Base-by-base conservation (phyloP, 805 yeast species). In the Citeromyces matritensis region DNA sequence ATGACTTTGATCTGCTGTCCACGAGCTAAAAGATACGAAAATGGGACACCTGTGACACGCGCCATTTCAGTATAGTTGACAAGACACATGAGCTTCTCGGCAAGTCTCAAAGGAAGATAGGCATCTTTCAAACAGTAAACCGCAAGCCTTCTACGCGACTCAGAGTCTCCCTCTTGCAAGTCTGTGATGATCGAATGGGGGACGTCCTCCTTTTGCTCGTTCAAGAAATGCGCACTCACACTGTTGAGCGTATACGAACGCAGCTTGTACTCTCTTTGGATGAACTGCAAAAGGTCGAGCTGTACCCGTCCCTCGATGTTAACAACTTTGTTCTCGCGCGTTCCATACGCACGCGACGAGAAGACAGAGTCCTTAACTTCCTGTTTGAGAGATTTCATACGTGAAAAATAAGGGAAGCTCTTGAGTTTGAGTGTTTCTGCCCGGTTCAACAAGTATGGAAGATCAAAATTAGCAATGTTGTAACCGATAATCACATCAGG, bases 51-150 rank as follows among this genome's bases (percentile, higher is more conserved):
- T 0, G 98, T 91, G 17, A 91, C 99, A 60, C 99, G 77, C 2
- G 98, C 96, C 99, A 91, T 91, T 56, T 91, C 99, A 1, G 96
- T 88, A 55, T 91, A 91, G 47, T 91, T 91, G 37, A 93, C 94
- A 37, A 91, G 61, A 44, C 96, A 85, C 98, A 91, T 93, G 33
- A 91, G 65, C 45, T 88, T 93, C 40, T 88, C 96, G 44, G 86
- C 55, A 24, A 91, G 62, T 39, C 98, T 60, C 43, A 91, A 48
- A 1, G 98, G 98, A 29, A 91, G 60, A 45, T 79, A 86, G 0
- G 98, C 95, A 62, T 91, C 99, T 45, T 91, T 91, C 44, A 91
- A 60, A 65, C 99, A 91, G 53, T 91, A 91, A 5, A 91, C 96
- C 0, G 99, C 99, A 45, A 91, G 62, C 38, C 99, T 69, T 54